A percentile compares a stretch with the other conserved stretches of the same genome.
phyloP scores from a whole-genome alignment of 768 basidiomycete genomes.

The Rhodotorula diobovata region DNA sequence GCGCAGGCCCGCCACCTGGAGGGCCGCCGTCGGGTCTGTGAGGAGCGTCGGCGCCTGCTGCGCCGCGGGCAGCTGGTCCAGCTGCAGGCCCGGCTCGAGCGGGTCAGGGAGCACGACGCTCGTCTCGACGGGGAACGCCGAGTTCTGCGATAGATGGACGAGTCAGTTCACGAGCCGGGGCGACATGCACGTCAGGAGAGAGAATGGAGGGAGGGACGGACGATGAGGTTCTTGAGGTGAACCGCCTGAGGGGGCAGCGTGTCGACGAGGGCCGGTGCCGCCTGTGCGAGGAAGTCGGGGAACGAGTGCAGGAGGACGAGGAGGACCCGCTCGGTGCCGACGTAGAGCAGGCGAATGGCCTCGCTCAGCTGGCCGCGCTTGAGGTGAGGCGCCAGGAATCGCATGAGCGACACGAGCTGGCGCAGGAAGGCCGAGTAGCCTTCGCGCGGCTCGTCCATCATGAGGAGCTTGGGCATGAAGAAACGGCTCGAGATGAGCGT shows the following conservation, averaged over 20 bases:
- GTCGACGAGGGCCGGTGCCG: constrained; percentile 88
- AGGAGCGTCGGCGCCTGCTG: constrained; percentile 84
- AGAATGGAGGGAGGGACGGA: not conserved
- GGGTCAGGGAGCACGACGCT: constrained; percentile 74
- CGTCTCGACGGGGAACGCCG: constrained; percentile 68
- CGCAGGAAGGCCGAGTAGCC: constrained; percentile 97
- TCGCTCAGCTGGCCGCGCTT: constrained; percentile 66
- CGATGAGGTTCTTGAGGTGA: constrained; percentile 89
- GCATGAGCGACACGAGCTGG: constrained; percentile 84
- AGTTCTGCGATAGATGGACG: constrained; percentile 43
- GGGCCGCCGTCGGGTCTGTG: constrained; percentile 79
- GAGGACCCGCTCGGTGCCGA: constrained; percentile 80
- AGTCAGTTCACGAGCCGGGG: not conserved
- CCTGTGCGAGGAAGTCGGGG: constrained; percentile 55
- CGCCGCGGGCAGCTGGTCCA: constrained; percentile 73
- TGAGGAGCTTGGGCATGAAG: constrained; percentile 92
- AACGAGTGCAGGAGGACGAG: constrained; percentile 97
- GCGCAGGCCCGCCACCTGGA: constrained; percentile 72
- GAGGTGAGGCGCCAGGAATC: constrained; percentile 88
- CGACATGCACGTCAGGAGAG: not conserved
- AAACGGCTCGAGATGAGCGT: constrained; percentile 88
- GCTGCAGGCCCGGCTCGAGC: constrained; percentile 44
- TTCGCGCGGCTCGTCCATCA: constrained; percentile 66
- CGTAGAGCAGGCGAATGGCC: constrained; percentile 79
- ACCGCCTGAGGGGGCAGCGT: constrained; percentile 87